These are phyloP conservation scores for Pinguiococcus pyrenoidosus DNA, from an alignment of 108 stramenopile species.

Conservation along the genomic window DNA sequence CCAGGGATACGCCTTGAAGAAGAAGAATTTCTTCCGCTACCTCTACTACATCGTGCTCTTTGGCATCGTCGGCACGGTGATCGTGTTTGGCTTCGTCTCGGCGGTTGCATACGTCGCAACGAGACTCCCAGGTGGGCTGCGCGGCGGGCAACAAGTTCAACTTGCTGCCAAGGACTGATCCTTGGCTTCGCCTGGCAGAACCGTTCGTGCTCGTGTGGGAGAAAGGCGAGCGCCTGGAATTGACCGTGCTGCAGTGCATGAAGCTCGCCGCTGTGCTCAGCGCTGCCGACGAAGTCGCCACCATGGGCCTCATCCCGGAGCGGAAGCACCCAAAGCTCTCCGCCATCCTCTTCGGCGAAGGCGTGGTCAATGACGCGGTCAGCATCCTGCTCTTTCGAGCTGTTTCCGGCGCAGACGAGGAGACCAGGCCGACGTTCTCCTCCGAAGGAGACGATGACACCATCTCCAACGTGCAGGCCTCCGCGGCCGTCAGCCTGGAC, in stretches of 20 bases:
- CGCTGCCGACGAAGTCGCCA: constrained; percentile 31
- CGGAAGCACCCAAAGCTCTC: constrained; percentile 24
- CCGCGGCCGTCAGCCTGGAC: no score
- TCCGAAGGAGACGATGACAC: background rate
- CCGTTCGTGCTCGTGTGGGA: constrained; percentile 5
- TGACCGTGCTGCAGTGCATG: constrained; percentile 31
- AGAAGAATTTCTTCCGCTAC: constrained; percentile 34
- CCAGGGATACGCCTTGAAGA: constrained; percentile 29
- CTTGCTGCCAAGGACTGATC: background rate
- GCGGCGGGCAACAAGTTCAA: background rate
- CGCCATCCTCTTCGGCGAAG: constrained; percentile 40
- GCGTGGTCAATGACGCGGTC: constrained; percentile 37
- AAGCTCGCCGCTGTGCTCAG: constrained; percentile 22
- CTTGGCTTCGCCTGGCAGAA: background rate
- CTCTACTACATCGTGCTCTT: constrained; percentile 33
- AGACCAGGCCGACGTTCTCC: background rate
- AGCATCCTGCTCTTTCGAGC: constrained; percentile 38
- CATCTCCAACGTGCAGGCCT: no score
- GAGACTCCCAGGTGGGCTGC: no score
- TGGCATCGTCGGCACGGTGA: constrained; percentile 29
- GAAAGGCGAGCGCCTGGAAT: constrained; percentile 19
- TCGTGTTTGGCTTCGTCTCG: constrained; percentile 27
- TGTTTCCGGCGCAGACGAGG: constrained; percentile 2
- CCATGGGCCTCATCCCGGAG: constrained; percentile 25
- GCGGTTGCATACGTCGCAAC: constrained; percentile 4